Evolutionary conservation across 1,284 basidiomycete species (phyloP), one percentile per base, ranked within the genome.

Genomic region (Boletus putidus): DNA sequence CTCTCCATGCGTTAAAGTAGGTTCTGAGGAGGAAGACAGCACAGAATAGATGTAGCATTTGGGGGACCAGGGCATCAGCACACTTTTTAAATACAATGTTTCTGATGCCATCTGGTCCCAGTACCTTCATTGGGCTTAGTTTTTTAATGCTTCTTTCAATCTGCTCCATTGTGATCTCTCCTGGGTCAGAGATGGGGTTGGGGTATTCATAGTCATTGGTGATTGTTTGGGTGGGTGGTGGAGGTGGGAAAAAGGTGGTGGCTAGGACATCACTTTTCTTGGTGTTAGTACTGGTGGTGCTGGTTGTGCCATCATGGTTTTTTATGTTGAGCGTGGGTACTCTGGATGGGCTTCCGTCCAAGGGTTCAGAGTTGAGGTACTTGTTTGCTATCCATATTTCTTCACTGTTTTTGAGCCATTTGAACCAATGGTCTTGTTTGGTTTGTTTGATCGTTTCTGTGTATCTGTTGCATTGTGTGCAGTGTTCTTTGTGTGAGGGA

Each of bases 21-120:
- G 55, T 68, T 2, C 15, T 33, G 0, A 68, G 72, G 2, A 73
- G 58, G 3, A 73, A 7, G 21, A 25, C 6, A 5, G 52, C 37
- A 18, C 25, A 0, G 44, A 46, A 37, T 1, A 55, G 3, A 5
- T 7, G 1, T 9, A 23, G 3, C 1, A 56, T 37, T 27, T 62
- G 25, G 1, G 39, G 44, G 2, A 69, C 75, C 59, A 80, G 75
- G 0, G 80, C 4, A 6, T 75, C 76, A 77, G 61, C 73, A 71
- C 36, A 50, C 1, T 20, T 74, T 62, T 5, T 60, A 1, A 36
- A 58, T 48, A 79, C 23, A 7, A 80, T 75, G 11, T 53, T 42
- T 4, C 8, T 18, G 23, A 47, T 60, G 29, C 59, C 40, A 31
- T n/a, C 50, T 1, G 70, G 71, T 10, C 57, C 61, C 3, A 62